Percentiles rank a stretch among this genome's conserved stretches.
Evolutionary conservation across 2,329 filamentous ascomycete genomes (phyloP).

Genomic region (Sporothrix pallida): DNA sequence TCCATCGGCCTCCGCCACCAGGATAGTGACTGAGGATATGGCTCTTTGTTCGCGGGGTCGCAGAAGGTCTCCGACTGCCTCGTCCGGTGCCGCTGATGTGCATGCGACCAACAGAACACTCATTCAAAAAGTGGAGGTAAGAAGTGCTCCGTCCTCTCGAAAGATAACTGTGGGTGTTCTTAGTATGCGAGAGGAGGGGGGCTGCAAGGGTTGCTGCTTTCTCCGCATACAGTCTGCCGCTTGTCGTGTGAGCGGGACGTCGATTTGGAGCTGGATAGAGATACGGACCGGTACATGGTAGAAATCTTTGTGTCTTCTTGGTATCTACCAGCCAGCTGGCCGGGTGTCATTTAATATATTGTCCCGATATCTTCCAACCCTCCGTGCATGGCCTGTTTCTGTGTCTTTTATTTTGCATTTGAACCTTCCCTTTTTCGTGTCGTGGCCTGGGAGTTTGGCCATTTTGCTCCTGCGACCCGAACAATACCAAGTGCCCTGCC

Average conservation of each 20-base stretch:
- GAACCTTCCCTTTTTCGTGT: too few species aligned
- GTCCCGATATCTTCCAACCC: neutral
- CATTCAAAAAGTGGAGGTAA: too few species aligned
- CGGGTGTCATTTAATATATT: slow-evolving; percentile 3
- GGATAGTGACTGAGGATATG: neutral
- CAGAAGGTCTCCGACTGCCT: neutral
- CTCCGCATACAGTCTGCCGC: slow-evolving; percentile 2
- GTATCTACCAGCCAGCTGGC: neutral
- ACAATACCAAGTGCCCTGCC: too few species aligned
- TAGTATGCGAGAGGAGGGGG: neutral
- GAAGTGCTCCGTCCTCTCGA: neutral
- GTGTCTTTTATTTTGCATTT: neutral
- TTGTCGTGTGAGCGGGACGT: neutral
- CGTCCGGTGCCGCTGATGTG: neutral
- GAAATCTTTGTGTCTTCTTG: neutral
- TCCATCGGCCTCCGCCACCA: neutral
- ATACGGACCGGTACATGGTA: neutral
- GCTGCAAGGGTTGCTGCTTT: slow-evolving; percentile 3
- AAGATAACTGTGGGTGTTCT: neutral
- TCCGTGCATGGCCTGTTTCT: neutral
- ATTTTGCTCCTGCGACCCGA: neutral
- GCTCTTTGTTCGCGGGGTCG: slow-evolving; percentile 13
- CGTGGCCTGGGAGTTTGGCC: neutral
- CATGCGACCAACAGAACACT: neutral
- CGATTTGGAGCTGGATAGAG: neutral